A percentile compares a stretch with the other conserved stretches of the same genome.
phyloP scores from a whole-genome alignment of 371 early-diverging fungal species.

The Mortierella sp. region DNA sequence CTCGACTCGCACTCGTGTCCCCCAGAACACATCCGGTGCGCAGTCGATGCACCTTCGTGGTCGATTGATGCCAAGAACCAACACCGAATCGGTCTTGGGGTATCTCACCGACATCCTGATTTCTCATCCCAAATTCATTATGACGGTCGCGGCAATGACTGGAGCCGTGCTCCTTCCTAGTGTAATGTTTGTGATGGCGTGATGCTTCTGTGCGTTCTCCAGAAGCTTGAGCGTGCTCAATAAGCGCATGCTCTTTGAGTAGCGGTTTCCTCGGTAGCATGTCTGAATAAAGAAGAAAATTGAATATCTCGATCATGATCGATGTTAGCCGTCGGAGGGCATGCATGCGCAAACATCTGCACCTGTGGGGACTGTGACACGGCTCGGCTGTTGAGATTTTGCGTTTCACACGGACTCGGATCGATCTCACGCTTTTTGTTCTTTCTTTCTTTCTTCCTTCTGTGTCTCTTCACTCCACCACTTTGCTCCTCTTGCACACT shows the following conservation, averaged over 20 bases:
- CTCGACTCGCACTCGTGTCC: conserved; percentile 12
- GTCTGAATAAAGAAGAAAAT: too few species aligned
- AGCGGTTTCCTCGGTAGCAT: background rate
- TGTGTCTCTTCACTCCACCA: conserved; percentile 1
- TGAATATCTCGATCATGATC: too few species aligned
- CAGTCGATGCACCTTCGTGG: conserved; percentile 2
- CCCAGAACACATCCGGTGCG: conserved; percentile 24
- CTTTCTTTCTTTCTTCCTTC: background rate
- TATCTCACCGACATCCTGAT: conserved; percentile 5
- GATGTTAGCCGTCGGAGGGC: too few species aligned
- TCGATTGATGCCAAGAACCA: background rate
- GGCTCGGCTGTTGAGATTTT: background rate
- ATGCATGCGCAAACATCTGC: too few species aligned
- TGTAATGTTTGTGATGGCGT: conserved; percentile 4
- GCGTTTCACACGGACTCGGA: background rate
- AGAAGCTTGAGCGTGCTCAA: too few species aligned
- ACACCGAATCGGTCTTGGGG: background rate
- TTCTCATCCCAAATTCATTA: background rate
- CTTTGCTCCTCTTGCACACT: background rate
- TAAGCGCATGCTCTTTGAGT: background rate
- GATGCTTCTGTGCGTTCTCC: background rate
- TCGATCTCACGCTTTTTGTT: background rate
- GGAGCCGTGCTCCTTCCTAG: conserved; percentile 12
- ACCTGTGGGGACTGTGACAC: background rate
- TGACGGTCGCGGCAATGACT: background rate